These are phyloP conservation scores for Rhynchospora breviuscula DNA, from an alignment of 176 grass and related monocot species.

Conservation along the genomic window DNA sequence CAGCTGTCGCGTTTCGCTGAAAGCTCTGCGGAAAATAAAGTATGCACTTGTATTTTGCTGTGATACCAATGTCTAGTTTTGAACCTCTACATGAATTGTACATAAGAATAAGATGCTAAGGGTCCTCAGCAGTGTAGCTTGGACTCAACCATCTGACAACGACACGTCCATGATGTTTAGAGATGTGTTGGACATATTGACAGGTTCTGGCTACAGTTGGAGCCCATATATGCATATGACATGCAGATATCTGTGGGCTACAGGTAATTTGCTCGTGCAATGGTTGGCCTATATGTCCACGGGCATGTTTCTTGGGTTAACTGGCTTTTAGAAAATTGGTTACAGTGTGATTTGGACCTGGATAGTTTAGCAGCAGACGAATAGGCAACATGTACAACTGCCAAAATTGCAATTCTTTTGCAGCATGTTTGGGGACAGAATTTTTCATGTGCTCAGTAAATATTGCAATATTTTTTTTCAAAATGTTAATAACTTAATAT, in stretches of 20 bases:
- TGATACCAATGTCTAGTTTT: background rate
- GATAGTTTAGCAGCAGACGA: background rate
- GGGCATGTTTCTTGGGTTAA: background rate
- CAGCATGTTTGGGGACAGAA: too few relatives aligned
- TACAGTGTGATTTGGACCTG: background rate
- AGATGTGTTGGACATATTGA: background rate
- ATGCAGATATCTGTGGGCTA: background rate
- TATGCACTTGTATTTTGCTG: background rate
- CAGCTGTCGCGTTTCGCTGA: slow-evolving; percentile 95
- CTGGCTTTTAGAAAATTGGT: background rate
- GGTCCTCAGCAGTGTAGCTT: background rate
- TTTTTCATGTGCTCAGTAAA: too few relatives aligned
- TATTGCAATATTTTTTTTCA: too few relatives aligned
- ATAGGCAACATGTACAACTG: background rate
- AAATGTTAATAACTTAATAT: too few relatives aligned
- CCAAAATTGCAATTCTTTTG: background rate
- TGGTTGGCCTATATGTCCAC: background rate
- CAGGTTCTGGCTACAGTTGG: background rate
- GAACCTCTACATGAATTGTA: background rate
- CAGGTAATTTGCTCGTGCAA: background rate
- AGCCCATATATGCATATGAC: background rate
- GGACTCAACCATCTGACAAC: background rate
- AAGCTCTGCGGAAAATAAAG: slow-evolving; percentile 20
- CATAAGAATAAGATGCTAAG: background rate
- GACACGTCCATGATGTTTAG: background rate